phyloP scores from a whole-genome alignment of 23 red algal genomes.

The Gracilariopsis chorda region DNA sequence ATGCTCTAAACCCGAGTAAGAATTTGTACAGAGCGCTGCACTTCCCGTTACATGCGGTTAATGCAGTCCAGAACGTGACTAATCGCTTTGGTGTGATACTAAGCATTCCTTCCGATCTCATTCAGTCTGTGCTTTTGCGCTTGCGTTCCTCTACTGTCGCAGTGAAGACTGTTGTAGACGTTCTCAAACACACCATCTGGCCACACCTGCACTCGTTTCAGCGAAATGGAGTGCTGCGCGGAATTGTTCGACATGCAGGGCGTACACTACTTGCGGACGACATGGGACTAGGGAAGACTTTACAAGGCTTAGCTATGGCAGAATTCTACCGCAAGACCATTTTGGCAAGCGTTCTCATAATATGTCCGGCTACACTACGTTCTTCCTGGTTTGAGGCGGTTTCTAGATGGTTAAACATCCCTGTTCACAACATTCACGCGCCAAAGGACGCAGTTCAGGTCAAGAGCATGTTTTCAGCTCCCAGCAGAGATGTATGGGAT shows the following conservation, averaged over 20 bases:
- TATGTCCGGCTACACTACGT: slow-evolving; percentile 28
- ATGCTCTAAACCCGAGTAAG: too few relatives aligned
- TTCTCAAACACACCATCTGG: too few relatives aligned
- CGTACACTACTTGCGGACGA: slow-evolving; percentile 44
- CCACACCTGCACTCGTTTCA: slow-evolving; percentile 9
- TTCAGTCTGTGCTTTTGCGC: too few relatives aligned
- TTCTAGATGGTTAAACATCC: not conserved
- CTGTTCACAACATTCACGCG: not conserved
- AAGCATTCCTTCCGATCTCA: too few relatives aligned
- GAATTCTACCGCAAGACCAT: not conserved
- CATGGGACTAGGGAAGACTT: slow-evolving; percentile 61
- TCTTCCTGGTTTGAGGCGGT: not conserved
- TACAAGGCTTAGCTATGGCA: slow-evolving; percentile 19
- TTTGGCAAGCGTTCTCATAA: slow-evolving; percentile 1
- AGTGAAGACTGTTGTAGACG: too few relatives aligned
- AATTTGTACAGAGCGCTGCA: too few relatives aligned
- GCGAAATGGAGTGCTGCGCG: slow-evolving; percentile 12
- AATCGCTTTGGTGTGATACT: too few relatives aligned
- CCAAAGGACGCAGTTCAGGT: not conserved
- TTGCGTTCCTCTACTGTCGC: too few relatives aligned
- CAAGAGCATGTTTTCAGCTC: not conserved
- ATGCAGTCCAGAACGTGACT: too few relatives aligned
- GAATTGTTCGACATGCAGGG: not conserved
- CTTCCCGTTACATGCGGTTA: too few relatives aligned
- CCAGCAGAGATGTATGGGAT: not conserved